phyloP scores from a whole-genome alignment of 106 monocot species.

The Iris macrosiphon region DNA sequence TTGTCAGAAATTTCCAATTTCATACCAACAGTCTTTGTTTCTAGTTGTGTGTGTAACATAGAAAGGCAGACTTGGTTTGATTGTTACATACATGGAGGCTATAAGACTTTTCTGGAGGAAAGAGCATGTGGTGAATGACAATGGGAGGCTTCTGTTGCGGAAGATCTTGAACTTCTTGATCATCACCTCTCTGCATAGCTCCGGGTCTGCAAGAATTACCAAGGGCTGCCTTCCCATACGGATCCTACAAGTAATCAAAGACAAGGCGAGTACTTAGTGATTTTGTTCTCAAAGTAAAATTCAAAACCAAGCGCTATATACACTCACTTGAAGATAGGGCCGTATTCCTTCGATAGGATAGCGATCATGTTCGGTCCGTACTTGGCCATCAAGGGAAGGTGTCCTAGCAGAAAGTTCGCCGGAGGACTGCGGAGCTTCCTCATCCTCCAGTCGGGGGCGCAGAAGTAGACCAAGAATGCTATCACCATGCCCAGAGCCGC shows the following conservation, averaged over 20 bases:
- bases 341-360: slow-evolving; percentile 25
- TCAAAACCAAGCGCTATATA: background rate
- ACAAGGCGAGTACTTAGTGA: too few species aligned
- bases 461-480: slow-evolving; percentile 33
- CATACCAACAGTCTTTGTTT: too few species aligned
- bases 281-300: too few species aligned
- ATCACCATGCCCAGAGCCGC: background rate
- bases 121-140: slow-evolving; percentile 34
- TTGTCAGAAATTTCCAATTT: too few species aligned
- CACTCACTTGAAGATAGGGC: slow-evolving; percentile 35
- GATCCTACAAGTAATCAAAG: too few species aligned
- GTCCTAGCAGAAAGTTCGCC: slow-evolving; percentile 25
- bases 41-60: too few species aligned
- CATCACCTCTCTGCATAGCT: too few species aligned
- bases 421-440: slow-evolving; percentile 44
- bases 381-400: slow-evolving; percentile 39
- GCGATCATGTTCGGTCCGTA: slow-evolving; percentile 30
- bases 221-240: too few species aligned
- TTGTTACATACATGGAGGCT: too few species aligned
- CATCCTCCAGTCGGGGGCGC: slow-evolving; percentile 35
- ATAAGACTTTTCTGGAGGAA: slow-evolving; percentile 48
- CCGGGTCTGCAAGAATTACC: too few species aligned
- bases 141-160: slow-evolving; percentile 37
- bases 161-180: slow-evolving; percentile 59
- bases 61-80: too few species aligned